phyloP scores from a whole-genome alignment of 805 yeast genomes.

The Hanseniaspora clermontiae region DNA sequence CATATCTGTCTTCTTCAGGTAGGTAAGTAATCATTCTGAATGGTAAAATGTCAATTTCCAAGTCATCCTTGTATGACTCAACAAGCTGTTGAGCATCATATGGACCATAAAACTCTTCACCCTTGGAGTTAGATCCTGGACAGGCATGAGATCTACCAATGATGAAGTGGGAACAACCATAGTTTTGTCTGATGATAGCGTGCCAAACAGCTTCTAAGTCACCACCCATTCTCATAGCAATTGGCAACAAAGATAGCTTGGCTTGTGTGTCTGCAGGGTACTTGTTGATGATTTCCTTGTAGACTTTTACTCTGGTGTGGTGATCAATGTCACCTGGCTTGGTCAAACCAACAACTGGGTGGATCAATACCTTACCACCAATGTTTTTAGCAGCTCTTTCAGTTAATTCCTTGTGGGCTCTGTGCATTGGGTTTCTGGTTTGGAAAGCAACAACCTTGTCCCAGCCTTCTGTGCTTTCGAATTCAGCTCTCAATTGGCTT shows the following conservation, averaged over 20 bases:
- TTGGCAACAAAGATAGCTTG: conserved; percentile 69
- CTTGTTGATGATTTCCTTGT: conserved; percentile 80
- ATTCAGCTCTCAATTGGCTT: conserved; percentile 76
- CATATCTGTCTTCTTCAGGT: conserved; percentile 89
- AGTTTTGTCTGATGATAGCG: conserved; percentile 89
- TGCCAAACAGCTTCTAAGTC: conserved; percentile 98
- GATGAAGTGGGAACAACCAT: conserved; percentile 92
- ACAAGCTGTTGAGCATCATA: conserved; percentile 91
- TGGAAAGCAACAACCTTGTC: conserved; percentile 88
- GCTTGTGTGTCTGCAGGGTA: conserved; percentile 86
- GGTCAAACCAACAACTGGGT: conserved; percentile 93
- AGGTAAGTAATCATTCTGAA: conserved; percentile 93
- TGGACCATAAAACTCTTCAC: conserved; percentile 91
- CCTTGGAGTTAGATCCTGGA: conserved; percentile 79
- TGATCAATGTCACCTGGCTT: conserved; percentile 97
- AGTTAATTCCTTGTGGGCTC: conserved; percentile 93
- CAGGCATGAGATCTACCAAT: conserved; percentile 99
- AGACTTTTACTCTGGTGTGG: conserved; percentile 92
- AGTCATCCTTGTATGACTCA: conserved; percentile 58
- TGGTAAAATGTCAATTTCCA: conserved; percentile 83
- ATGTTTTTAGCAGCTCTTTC: conserved; percentile 93
- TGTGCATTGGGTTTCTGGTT: conserved; percentile 96
- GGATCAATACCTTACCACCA: conserved; percentile 76
- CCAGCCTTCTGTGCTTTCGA: conserved; percentile 62
- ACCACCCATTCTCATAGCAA: conserved; percentile 99